A percentile compares a stretch with the other conserved stretches of the same genome.
Evolutionary conservation across 345 rosid genomes (phyloP).

Genomic region (Streptanthus diversifolius): DNA sequence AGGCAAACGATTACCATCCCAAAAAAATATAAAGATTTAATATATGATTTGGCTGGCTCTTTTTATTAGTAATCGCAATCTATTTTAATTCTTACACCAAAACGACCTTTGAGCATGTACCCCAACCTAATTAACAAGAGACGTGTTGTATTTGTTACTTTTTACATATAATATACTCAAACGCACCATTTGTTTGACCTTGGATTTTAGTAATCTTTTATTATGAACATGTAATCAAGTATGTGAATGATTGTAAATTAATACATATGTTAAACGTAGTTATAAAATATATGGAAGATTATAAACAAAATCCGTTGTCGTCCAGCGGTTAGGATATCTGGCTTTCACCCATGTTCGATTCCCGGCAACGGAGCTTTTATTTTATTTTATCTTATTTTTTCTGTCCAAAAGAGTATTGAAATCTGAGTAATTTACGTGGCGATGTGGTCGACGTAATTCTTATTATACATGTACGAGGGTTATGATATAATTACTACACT

Average conservation of each 20-base stretch:
- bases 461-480: no score
- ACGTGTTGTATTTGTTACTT: conserved; percentile 2
- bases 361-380: conserved; percentile 75
- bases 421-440: no score
- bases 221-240: background rate
- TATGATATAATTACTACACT: no score
- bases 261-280: no score
- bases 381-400: background rate
- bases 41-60: background rate
- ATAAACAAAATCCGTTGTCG: conserved; percentile 51
- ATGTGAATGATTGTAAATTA: background rate
- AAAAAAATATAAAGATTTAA: background rate
- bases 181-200: background rate
- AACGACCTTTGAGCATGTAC: conserved; percentile 17
- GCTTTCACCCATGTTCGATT: conserved; percentile 99
- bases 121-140: conserved; percentile 25
- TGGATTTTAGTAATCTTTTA: background rate
- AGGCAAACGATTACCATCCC: background rate
- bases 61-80: background rate
- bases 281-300: accelerated
- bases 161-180: background rate
- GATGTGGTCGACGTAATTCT: no score
- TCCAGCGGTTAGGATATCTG: conserved; percentile 97
- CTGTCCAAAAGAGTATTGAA: background rate
- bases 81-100: background rate